These are phyloP conservation scores for Cinnamomum micranthum DNA, from an alignment of 164 flowering plant genomes.

Conservation along the genomic window DNA sequence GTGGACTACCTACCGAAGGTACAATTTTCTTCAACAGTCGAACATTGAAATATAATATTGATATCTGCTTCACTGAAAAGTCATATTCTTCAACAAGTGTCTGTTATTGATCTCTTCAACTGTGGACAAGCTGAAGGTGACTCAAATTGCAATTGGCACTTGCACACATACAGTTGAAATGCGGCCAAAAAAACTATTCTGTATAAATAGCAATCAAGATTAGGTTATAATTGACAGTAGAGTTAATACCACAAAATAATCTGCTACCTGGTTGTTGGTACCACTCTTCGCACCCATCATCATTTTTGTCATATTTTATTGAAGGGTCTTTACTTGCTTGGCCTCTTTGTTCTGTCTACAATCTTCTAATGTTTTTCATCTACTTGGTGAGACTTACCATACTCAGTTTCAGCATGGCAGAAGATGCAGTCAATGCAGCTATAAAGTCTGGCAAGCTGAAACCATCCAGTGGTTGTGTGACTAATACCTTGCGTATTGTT, in stretches of 20 bases:
- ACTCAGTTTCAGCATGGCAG: constrained; percentile 90
- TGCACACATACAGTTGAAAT: neutral
- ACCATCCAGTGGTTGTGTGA: constrained; percentile 59
- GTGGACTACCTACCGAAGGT: constrained; percentile 98
- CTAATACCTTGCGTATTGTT: constrained; percentile 48
- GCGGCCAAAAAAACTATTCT: neutral
- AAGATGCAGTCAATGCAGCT: constrained; percentile 93
- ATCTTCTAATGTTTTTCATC: neutral
- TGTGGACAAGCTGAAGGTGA: neutral
- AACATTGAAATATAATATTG: neutral
- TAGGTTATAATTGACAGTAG: neutral
- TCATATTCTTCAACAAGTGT: neutral
- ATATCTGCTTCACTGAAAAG: neutral
- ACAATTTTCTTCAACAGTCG: neutral
- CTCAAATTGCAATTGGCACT: neutral
- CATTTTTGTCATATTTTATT: neutral
- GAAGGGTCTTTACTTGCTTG: constrained; percentile 1
- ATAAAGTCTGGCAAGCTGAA: constrained; percentile 78
- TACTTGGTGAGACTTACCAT: neutral
- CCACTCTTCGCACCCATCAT: no score
- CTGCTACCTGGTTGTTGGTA: neutral
- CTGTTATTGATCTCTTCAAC: neutral
- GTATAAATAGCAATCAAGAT: neutral
- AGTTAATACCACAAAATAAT: neutral
- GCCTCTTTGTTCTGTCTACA: neutral